phyloP scores from a whole-genome alignment of 2,329 filamentous ascomycete species.

The Stachybotrys chlorohalonatus region DNA sequence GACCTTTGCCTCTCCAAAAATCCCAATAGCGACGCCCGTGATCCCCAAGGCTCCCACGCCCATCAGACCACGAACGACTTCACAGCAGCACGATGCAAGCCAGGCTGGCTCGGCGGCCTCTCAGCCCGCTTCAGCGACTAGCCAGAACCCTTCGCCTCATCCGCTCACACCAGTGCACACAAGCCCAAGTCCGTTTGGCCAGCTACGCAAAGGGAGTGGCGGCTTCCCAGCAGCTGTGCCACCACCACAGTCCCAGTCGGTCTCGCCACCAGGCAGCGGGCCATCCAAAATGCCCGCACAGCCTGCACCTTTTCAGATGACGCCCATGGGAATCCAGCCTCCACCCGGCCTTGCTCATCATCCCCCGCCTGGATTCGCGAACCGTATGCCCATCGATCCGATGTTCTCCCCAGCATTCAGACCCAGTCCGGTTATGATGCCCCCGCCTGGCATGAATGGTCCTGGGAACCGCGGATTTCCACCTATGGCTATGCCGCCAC shows the following conservation, averaged over 20 bases:
- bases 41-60: conserved; percentile 77
- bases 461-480: conserved; percentile 35
- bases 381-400: conserved; percentile 45
- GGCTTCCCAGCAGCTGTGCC: conserved; percentile 18
- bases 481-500: conserved; percentile 24
- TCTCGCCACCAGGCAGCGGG: conserved; percentile 46
- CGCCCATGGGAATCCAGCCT: conserved; percentile 44
- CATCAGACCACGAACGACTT: conserved; percentile 64
- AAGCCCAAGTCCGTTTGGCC: conserved; percentile 54
- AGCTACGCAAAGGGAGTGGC: conserved; percentile 55
- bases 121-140: conserved; percentile 45
- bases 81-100: conserved; percentile 71
- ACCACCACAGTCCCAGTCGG: conserved; percentile 26
- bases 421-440: conserved; percentile 34
- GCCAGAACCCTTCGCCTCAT: conserved; percentile 51
- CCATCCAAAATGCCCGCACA: conserved; percentile 24
- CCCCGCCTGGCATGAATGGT: conserved; percentile 39
- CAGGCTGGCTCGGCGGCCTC: conserved; percentile 62
- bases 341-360: conserved; percentile 27
- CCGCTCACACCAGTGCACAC: conserved; percentile 54
- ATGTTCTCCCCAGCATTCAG: conserved; percentile 39
- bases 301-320: conserved; percentile 42
- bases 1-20: conserved; percentile 66
- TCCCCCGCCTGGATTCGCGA: conserved; percentile 42
- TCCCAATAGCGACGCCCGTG: conserved; percentile 69